Percentiles rank a stretch among this genome's conserved stretches.
Conservation (phyloP, 768 basidiomycete species). For the Serendipita sp. region DNA sequence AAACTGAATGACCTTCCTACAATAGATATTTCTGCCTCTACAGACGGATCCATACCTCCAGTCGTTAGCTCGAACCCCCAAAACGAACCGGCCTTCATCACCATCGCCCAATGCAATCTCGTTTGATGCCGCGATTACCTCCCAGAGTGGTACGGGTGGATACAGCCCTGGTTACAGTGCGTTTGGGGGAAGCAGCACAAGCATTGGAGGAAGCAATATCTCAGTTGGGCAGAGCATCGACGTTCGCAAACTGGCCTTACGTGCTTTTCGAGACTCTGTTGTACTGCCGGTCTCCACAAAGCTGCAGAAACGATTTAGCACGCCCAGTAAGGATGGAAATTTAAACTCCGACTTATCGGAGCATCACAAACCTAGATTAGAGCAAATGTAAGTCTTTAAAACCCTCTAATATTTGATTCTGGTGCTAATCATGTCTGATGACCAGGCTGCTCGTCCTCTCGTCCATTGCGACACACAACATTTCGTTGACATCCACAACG, state of each 20-base stretch:
- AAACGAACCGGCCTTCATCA: slow-evolving; percentile 29
- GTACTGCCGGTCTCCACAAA: slow-evolving; percentile 47
- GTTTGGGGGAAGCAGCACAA: slow-evolving; percentile 13
- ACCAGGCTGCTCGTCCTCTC: slow-evolving; percentile 19
- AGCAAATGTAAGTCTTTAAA: slow-evolving; percentile 48
- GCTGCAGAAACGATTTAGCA: slow-evolving; percentile 37
- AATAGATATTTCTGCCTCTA: slow-evolving; percentile 40
- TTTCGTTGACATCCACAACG: background rate
- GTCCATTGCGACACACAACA: slow-evolving; percentile 10
- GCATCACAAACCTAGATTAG: slow-evolving; percentile 51
- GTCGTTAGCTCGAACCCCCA: slow-evolving; percentile 48
- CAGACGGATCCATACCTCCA: slow-evolving; percentile 48
- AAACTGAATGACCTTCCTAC: too few relatives aligned
- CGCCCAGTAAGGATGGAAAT: slow-evolving; percentile 33
- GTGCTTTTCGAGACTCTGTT: slow-evolving; percentile 65
- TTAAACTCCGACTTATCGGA: slow-evolving; percentile 36
- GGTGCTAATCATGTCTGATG: slow-evolving; percentile 24
- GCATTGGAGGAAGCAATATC: background rate
- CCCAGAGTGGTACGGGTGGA: slow-evolving; percentile 19
- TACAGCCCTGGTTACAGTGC: slow-evolving; percentile 22
- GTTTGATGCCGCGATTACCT: slow-evolving; percentile 16
- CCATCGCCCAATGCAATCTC: slow-evolving; percentile 18
- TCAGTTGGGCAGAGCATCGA: slow-evolving; percentile 38
- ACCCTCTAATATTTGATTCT: slow-evolving; percentile 7
- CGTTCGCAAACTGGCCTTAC: slow-evolving; percentile 63